phyloP scores from a whole-genome alignment of 768 basidiomycete genomes.

The Tylopilus subfusipes region DNA sequence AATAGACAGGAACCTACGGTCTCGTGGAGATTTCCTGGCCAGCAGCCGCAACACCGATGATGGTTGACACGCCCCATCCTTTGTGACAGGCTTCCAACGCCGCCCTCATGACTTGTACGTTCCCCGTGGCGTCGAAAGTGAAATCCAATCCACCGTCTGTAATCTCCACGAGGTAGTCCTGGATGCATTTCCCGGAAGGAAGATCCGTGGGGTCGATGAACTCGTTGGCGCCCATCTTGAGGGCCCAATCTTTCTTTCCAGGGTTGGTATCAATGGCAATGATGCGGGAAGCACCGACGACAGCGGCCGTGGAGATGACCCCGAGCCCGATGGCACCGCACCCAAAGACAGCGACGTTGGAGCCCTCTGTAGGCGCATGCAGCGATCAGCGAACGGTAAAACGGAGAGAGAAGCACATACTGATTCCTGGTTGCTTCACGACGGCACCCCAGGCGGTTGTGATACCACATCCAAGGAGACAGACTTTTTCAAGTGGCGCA shows the following conservation, averaged over 20 bases:
- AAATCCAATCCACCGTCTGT: conserved; percentile 97
- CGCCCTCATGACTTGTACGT: conserved; percentile 89
- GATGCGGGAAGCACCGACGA: conserved; percentile 80
- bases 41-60: conserved; percentile 97
- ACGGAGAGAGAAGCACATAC: conserved; percentile 39
- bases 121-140: conserved; percentile 97
- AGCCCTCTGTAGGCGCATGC: conserved; percentile 52
- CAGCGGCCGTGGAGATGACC: conserved; percentile 74
- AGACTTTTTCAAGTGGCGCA: conserved; percentile 95
- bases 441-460: conserved; percentile 99
- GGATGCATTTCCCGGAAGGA: conserved; percentile 77
- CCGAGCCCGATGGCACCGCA: conserved; percentile 96
- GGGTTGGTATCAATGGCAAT: conserved; percentile 93
- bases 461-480: conserved; percentile 93
- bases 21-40: conserved; percentile 92
- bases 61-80: conserved; percentile 95
- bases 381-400: background rate
- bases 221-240: conserved; percentile 91
- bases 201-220: conserved; percentile 82
- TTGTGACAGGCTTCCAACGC: conserved; percentile 99
- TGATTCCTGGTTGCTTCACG: conserved; percentile 82
- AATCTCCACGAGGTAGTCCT: conserved; percentile 84
- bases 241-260: conserved; percentile 81
- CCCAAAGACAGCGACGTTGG: conserved; percentile 92
- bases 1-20: conserved; percentile 49